These are phyloP conservation scores for Metschnikowia noctiluminum DNA, from an alignment of 805 yeast species.

Conservation along the genomic window DNA sequence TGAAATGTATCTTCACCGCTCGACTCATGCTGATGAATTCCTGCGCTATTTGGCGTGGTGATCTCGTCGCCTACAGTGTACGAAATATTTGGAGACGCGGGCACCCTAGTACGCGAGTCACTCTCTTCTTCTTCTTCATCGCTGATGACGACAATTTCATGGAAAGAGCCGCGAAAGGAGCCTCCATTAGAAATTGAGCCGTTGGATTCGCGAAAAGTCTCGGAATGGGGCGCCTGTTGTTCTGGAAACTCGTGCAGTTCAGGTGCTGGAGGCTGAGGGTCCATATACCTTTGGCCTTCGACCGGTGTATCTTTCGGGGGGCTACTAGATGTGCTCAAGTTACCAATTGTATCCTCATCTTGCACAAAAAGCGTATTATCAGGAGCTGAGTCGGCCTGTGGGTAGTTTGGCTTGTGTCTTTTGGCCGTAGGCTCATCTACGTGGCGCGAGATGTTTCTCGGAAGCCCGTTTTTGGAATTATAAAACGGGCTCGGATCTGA, in stretches of 20 bases:
- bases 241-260: no score
- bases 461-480: background rate
- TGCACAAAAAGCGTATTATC: background rate
- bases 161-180: background rate
- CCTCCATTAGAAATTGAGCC: background rate
- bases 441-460: background rate
- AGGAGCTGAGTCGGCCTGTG: background rate
- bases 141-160: conserved; percentile 3
- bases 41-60: background rate
- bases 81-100: background rate
- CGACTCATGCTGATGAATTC: background rate
- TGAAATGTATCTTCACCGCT: background rate
- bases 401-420: background rate
- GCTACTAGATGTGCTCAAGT: background rate
- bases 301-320: no score
- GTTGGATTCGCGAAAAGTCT: background rate
- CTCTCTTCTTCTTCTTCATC: background rate
- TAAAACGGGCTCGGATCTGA: background rate
- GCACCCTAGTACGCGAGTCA: no score
- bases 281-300: no score
- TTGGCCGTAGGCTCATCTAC: background rate
- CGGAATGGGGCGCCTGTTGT: no score
- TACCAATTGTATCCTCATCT: background rate
- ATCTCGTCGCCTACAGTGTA: background rate
- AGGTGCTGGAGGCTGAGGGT: no score